These are phyloP conservation scores for Fraxinus angustifolia DNA, from an alignment of 305 asterid genomes.

Conservation along the genomic window DNA sequence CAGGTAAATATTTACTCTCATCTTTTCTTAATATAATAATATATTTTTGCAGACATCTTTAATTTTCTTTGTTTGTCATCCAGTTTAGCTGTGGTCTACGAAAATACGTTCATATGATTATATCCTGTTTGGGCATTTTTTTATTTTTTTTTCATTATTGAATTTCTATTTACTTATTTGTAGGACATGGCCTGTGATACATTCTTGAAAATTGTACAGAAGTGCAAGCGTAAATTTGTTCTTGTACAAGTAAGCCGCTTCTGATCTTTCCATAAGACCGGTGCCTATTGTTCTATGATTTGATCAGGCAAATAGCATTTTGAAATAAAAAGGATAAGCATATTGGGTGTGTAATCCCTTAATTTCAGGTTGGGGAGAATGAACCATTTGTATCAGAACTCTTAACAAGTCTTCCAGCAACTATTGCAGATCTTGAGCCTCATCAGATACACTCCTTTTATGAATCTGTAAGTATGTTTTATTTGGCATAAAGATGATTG, in stretches of 20 bases:
- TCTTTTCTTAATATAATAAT: conserved; percentile 5
- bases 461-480: conserved; percentile 71
- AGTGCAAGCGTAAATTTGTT: conserved; percentile 97
- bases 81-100: not conserved
- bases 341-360: conserved; percentile 12
- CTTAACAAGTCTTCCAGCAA: conserved; percentile 72
- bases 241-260: conserved; percentile 58
- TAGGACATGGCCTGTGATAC: conserved; percentile 99
- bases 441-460: conserved; percentile 96
- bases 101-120: not conserved
- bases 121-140: not conserved
- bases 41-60: not conserved
- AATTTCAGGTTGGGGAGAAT: conserved; percentile 80
- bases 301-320: conserved; percentile 9
- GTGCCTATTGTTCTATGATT: not conserved
- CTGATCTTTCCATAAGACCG: conserved; percentile 7
- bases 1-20: conserved; percentile 52
- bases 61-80: not conserved
- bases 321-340: not conserved
- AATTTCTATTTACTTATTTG: conserved; percentile 16
- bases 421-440: conserved; percentile 89
- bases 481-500: not conserved
- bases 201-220: conserved; percentile 96
- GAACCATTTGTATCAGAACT: conserved; percentile 98
- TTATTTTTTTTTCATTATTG: conserved; percentile 12